phyloP scores from a whole-genome alignment of 192 early-diverging fungal species.

The Coemansia reversa region DNA sequence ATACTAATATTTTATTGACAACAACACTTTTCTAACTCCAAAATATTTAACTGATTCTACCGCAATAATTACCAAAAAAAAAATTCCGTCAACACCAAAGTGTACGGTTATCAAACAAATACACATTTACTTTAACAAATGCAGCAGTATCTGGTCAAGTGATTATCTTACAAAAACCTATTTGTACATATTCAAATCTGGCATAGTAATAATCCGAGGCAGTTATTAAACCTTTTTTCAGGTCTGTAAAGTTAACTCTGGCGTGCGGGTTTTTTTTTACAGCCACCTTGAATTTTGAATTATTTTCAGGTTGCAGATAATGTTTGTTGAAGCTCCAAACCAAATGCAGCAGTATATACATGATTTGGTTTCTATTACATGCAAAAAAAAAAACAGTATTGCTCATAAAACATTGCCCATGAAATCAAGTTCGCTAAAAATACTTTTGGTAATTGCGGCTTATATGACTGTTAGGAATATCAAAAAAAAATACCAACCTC shows the following conservation, averaged over 20 bases:
- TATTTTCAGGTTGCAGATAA: slow-evolving; percentile 66
- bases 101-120: slow-evolving; percentile 65
- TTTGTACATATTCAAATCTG: slow-evolving; percentile 49
- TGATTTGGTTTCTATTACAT: slow-evolving; percentile 46
- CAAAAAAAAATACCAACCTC: slow-evolving; percentile 40
- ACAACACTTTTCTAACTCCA: slow-evolving; percentile 63
- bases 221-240: slow-evolving; percentile 67
- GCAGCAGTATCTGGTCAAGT: slow-evolving; percentile 48
- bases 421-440: slow-evolving; percentile 66
- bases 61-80: slow-evolving; percentile 58
- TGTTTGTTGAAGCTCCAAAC: slow-evolving; percentile 72
- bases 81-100: slow-evolving; percentile 46
- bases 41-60: slow-evolving; percentile 64
- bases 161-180: slow-evolving; percentile 32
- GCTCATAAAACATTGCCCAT: slow-evolving; percentile 65
- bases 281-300: slow-evolving; percentile 69
- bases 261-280: slow-evolving; percentile 83
- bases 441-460: slow-evolving; percentile 65
- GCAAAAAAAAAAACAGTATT: too few relatives aligned
- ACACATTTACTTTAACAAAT: slow-evolving; percentile 63
- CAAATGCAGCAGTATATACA: slow-evolving; percentile 51
- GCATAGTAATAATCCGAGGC: slow-evolving; percentile 66
- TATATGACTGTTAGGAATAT: slow-evolving; percentile 56
- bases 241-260: slow-evolving; percentile 78
- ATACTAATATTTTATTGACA: slow-evolving; percentile 81